phyloP scores from a whole-genome alignment of 2,329 filamentous ascomycete genomes.

The Penicillium fuscoglaucum region DNA sequence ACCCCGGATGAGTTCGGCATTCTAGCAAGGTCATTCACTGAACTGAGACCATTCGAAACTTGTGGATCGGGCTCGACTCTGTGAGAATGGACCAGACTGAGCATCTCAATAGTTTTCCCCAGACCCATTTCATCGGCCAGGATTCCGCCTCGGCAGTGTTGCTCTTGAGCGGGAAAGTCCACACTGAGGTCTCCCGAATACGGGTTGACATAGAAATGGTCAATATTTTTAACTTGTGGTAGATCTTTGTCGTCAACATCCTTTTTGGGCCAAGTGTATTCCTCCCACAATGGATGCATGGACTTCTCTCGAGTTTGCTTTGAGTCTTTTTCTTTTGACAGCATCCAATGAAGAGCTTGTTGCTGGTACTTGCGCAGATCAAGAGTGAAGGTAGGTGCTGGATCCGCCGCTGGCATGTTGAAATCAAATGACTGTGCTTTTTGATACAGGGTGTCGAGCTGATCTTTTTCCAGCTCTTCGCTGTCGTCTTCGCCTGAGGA shows the following conservation, averaged over 20 bases:
- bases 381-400: slow-evolving; percentile 78
- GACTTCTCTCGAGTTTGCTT: slow-evolving; percentile 70
- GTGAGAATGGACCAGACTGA: slow-evolving; percentile 87
- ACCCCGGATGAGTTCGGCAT: slow-evolving; percentile 60
- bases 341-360: slow-evolving; percentile 95
- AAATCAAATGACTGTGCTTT: slow-evolving; percentile 98
- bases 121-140: slow-evolving; percentile 96
- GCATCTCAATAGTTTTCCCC: slow-evolving; percentile 98
- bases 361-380: slow-evolving; percentile 88
- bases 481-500: slow-evolving; percentile 74
- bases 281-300: slow-evolving; percentile 97
- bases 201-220: slow-evolving; percentile 90
- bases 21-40: slow-evolving; percentile 63
- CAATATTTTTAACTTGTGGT: slow-evolving; percentile 63
- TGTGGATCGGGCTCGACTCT: slow-evolving; percentile 54
- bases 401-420: slow-evolving; percentile 80
- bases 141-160: slow-evolving; percentile 90
- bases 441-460: slow-evolving; percentile 88
- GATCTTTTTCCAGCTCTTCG: slow-evolving; percentile 89
- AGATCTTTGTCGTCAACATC: slow-evolving; percentile 82
- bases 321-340: slow-evolving; percentile 83
- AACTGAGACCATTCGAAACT: slow-evolving; percentile 34
- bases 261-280: slow-evolving; percentile 84
- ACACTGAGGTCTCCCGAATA: slow-evolving; percentile 93
- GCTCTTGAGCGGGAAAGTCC: slow-evolving; percentile 89